These are phyloP conservation scores for Dendrocalamus latiflorus DNA, from an alignment of 202 grass and related monocot species.

Conservation along the genomic window DNA sequence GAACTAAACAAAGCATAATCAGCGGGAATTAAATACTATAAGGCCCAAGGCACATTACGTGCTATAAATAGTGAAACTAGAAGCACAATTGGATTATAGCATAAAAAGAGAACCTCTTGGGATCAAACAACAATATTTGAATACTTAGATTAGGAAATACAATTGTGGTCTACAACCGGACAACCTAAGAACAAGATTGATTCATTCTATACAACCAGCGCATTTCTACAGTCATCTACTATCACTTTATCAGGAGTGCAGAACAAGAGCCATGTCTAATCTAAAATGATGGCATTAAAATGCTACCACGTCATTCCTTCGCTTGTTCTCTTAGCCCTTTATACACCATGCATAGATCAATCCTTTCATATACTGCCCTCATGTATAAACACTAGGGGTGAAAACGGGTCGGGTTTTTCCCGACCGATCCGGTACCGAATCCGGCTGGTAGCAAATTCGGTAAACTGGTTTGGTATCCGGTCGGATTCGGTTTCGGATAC, in stretches of 20 bases:
- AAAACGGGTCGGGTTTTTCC: too few species aligned
- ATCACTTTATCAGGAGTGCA: background rate
- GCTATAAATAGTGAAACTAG: background rate
- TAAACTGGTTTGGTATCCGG: too few species aligned
- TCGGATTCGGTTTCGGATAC: too few species aligned
- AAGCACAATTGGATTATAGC: background rate
- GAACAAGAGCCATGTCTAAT: background rate
- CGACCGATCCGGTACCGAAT: too few species aligned
- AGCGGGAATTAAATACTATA: background rate
- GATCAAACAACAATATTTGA: background rate
- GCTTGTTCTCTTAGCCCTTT: background rate
- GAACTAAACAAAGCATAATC: background rate
- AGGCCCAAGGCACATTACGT: background rate
- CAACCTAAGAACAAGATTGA: background rate
- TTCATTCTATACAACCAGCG: too few species aligned
- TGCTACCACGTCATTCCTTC: background rate
- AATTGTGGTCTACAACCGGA: background rate
- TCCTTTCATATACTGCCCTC: background rate
- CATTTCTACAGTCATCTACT: background rate
- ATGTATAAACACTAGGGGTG: background rate
- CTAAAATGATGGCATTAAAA: background rate
- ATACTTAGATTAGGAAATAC: background rate
- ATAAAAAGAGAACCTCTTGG: background rate
- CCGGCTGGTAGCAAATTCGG: too few species aligned
- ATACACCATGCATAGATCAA: background rate